Conservation (phyloP, 495 filamentous ascomycete genomes). For the Immersiella caudata region DNA sequence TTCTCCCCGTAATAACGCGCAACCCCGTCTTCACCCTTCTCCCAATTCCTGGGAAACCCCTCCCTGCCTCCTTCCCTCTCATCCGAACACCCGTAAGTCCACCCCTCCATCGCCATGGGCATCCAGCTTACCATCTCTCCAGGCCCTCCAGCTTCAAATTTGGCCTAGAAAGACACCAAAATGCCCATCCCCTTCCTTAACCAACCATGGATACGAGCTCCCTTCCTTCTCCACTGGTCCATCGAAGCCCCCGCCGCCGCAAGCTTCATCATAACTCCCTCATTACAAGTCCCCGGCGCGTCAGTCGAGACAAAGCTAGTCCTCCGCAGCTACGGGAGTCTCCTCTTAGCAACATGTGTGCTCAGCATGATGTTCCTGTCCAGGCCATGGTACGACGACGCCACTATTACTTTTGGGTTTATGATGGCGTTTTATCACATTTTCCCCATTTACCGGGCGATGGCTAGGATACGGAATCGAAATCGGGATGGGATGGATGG, state of each 20-base stretch:
- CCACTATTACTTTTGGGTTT: conserved; percentile 27
- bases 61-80: background rate
- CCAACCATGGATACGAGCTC: conserved; percentile 15
- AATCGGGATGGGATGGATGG: background rate
- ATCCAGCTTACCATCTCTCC: background rate
- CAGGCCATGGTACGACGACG: conserved; percentile 25
- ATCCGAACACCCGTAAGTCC: background rate
- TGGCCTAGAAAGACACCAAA: background rate
- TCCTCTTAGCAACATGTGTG: conserved; percentile 41
- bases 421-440: conserved; percentile 45
- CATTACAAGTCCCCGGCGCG: conserved; percentile 36
- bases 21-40: too few relatives aligned
- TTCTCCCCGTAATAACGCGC: too few relatives aligned
- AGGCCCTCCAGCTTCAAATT: background rate
- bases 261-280: conserved; percentile 19
- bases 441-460: conserved; percentile 44
- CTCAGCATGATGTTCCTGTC: conserved; percentile 29
- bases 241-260: conserved; percentile 30
- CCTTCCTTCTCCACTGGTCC: conserved; percentile 31
- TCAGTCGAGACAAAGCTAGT: conserved; percentile 39
- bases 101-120: too few relatives aligned
- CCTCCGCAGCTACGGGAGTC: conserved; percentile 43
- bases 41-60: background rate
- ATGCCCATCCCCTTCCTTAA: conserved; percentile 4
- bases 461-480: conserved; percentile 21